These are phyloP conservation scores for Evansstolkia leycettana DNA, from an alignment of 495 filamentous ascomycete genomes.

Conservation along the genomic window DNA sequence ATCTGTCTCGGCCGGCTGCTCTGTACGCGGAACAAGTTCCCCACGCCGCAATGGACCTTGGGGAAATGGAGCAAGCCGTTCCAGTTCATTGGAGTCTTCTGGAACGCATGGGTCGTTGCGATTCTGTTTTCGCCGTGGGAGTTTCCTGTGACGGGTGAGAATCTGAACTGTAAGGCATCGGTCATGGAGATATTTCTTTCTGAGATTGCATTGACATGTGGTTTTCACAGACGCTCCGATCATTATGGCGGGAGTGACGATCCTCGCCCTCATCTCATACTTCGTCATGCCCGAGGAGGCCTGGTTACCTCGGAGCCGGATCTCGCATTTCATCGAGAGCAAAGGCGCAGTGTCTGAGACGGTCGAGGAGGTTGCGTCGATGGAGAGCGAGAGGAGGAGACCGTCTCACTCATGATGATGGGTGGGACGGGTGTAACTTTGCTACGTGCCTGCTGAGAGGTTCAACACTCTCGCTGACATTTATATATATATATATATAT, in stretches of 20 bases:
- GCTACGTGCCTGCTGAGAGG: too few relatives aligned
- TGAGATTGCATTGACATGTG: not conserved
- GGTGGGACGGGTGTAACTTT: too few relatives aligned
- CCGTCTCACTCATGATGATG: too few relatives aligned
- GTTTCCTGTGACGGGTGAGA: slow-evolving; percentile 32
- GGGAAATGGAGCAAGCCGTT: slow-evolving; percentile 33
- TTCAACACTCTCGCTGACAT: too few relatives aligned
- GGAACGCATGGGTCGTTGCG: slow-evolving; percentile 40
- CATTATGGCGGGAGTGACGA: slow-evolving; percentile 37
- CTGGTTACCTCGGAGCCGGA: slow-evolving; percentile 31
- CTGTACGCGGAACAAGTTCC: slow-evolving; percentile 33
- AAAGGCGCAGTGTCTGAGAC: slow-evolving; percentile 21
- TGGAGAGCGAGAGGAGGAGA: too few relatives aligned
- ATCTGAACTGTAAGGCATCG: slow-evolving; percentile 29
- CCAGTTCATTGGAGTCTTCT: slow-evolving; percentile 35
- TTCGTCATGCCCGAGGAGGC: slow-evolving; percentile 35
- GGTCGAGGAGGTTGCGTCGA: slow-evolving; percentile 11
- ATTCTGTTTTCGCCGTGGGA: slow-evolving; percentile 34
- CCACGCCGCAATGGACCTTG: slow-evolving; percentile 33
- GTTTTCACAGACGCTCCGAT: slow-evolving; percentile 28
- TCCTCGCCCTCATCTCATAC: slow-evolving; percentile 34
- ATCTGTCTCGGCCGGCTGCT: slow-evolving; percentile 39
- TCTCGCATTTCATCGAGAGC: slow-evolving; percentile 33
- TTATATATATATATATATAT: too few relatives aligned
- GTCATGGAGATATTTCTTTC: not conserved